phyloP scores from a whole-genome alignment of 2,329 filamentous ascomycete species.

The Exophiala sideris region DNA sequence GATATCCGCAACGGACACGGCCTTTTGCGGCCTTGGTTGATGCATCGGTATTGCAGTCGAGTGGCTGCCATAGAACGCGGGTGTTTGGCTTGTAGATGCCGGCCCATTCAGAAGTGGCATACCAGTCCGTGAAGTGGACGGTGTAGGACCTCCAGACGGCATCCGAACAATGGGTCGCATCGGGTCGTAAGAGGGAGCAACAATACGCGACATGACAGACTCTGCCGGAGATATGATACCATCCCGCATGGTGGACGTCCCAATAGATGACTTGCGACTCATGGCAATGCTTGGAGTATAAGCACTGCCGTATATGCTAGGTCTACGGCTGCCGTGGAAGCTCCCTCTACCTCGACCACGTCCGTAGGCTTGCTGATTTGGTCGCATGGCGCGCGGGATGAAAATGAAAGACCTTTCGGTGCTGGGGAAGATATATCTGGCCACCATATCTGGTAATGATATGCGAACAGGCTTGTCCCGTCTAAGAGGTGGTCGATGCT shows the following conservation, averaged over 20 bases:
- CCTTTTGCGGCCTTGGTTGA: slow-evolving; percentile 90
- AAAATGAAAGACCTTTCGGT: slow-evolving; percentile 94
- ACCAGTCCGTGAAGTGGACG: slow-evolving; percentile 13
- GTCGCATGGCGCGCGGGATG: slow-evolving; percentile 87
- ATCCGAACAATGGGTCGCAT: slow-evolving; percentile 71
- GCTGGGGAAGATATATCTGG: slow-evolving; percentile 87
- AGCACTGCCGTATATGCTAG: slow-evolving; percentile 80
- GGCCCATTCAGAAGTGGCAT: slow-evolving; percentile 16
- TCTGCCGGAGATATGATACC: slow-evolving; percentile 75
- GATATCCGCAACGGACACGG: slow-evolving; percentile 88
- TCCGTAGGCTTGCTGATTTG: slow-evolving; percentile 77
- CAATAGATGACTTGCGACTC: slow-evolving; percentile 79
- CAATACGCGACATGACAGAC: slow-evolving; percentile 68
- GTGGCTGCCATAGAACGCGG: slow-evolving; percentile 59
- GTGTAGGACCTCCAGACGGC: slow-evolving; percentile 57
- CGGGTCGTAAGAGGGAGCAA: slow-evolving; percentile 58
- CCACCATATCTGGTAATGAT: slow-evolving; percentile 71
- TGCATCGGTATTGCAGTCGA: slow-evolving; percentile 71
- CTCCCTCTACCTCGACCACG: slow-evolving; percentile 68
- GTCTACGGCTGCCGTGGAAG: slow-evolving; percentile 68
- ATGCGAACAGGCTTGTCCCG: slow-evolving; percentile 96
- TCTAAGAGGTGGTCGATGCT: slow-evolving; percentile 88
- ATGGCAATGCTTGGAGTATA: slow-evolving; percentile 86
- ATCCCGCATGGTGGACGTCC: slow-evolving; percentile 56
- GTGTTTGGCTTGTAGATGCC: slow-evolving; percentile 53